phyloP scores from a whole-genome alignment of 2,329 filamentous ascomycete species.

The Trichoderma cornu-damae region DNA sequence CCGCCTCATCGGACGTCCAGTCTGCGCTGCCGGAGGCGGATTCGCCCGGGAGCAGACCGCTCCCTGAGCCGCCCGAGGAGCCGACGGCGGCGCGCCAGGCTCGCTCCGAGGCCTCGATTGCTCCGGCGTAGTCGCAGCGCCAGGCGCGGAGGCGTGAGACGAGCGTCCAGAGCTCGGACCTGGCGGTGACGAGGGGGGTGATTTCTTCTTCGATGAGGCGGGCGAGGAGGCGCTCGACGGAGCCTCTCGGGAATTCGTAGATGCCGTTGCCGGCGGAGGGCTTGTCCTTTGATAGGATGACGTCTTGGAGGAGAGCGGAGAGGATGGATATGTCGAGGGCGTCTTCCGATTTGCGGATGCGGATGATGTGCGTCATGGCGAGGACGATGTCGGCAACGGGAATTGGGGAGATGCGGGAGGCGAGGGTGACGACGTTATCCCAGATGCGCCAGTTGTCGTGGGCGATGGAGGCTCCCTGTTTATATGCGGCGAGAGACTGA shows the following conservation, averaged over 20 bases:
- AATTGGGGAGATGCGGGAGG: slow-evolving; percentile 69
- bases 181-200: slow-evolving; percentile 76
- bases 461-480: slow-evolving; percentile 77
- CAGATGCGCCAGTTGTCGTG: slow-evolving; percentile 88
- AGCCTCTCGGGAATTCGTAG: slow-evolving; percentile 47
- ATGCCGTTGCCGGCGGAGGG: slow-evolving; percentile 25
- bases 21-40: slow-evolving; percentile 23
- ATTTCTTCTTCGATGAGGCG: slow-evolving; percentile 70
- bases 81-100: slow-evolving; percentile 72
- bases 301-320: slow-evolving; percentile 64
- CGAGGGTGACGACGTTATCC: slow-evolving; percentile 91
- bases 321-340: slow-evolving; percentile 73
- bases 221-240: slow-evolving; percentile 58
- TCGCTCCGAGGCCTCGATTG: slow-evolving; percentile 81
- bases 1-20: slow-evolving; percentile 50
- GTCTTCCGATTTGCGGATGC: slow-evolving; percentile 71
- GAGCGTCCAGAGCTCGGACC: slow-evolving; percentile 70
- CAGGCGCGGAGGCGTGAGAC: slow-evolving; percentile 69
- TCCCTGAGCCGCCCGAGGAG: slow-evolving; percentile 42
- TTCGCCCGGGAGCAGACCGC: slow-evolving; percentile 41
- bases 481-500: slow-evolving; percentile 78
- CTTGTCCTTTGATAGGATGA: slow-evolving; percentile 47
- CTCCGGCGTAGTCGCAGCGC: slow-evolving; percentile 62
- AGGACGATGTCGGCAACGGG: slow-evolving; percentile 70
- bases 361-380: slow-evolving; percentile 69